phyloP scores from a whole-genome alignment of 106 monocot species.

The Acorus calamus region DNA sequence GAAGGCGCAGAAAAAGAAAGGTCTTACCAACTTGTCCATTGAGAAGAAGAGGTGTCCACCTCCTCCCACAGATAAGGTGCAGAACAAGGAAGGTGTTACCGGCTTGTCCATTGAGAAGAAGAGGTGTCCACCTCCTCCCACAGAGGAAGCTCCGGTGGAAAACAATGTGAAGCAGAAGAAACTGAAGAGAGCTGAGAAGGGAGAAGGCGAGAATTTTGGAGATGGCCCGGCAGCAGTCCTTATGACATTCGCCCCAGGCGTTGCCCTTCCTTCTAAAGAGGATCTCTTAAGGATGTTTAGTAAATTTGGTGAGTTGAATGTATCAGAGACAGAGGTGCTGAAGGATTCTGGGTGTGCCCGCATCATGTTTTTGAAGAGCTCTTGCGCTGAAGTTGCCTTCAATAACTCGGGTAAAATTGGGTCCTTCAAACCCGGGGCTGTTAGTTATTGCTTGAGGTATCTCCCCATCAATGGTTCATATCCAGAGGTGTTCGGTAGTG shows the following conservation, averaged over 20 bases:
- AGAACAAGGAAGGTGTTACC: too few species aligned
- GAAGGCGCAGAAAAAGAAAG: not conserved
- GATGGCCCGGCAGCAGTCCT: not conserved
- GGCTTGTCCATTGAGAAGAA: too few species aligned
- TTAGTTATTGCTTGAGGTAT: not conserved
- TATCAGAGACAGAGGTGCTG: not conserved
- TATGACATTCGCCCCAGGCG: constrained; percentile 3
- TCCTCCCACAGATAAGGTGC: too few species aligned
- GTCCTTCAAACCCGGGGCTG: not conserved
- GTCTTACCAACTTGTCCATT: not conserved
- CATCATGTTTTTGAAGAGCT: not conserved
- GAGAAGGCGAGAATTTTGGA: not conserved
- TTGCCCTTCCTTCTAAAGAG: not conserved
- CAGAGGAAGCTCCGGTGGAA: too few species aligned
- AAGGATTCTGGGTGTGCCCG: not conserved
- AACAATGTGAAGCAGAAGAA: not conserved
- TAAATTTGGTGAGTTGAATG: not conserved
- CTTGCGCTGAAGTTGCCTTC: not conserved
- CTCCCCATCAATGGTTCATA: not conserved
- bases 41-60: too few species aligned
- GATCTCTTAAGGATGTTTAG: not conserved
- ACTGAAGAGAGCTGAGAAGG: constrained; percentile 1
- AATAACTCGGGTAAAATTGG: not conserved
- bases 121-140: too few species aligned
- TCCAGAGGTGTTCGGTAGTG: too few species aligned